A percentile compares a stretch with the other conserved stretches of the same genome.
phyloP scores from a whole-genome alignment of 345 rosid genomes.

The Citrus cavaleriei region DNA sequence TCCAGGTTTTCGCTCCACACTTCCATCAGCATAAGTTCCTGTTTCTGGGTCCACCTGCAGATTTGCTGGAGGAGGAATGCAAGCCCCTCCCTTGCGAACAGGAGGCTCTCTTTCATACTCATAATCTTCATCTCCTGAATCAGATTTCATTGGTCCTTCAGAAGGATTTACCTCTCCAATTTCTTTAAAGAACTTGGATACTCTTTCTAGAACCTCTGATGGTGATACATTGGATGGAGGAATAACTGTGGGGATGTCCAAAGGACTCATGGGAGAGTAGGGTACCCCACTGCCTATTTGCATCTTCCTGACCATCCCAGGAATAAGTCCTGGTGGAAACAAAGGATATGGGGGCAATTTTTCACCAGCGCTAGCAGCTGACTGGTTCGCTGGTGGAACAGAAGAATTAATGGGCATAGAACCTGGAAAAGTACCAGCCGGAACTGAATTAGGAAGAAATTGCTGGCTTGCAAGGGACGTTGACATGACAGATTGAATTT shows the following conservation, averaged over 20 bases:
- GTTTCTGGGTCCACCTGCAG: slow-evolving; percentile 89
- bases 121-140: slow-evolving; percentile 57
- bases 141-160: slow-evolving; percentile 68
- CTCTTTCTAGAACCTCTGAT: slow-evolving; percentile 73
- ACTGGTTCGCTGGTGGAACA: slow-evolving; percentile 43
- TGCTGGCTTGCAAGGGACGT: slow-evolving; percentile 52
- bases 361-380: slow-evolving; percentile 50
- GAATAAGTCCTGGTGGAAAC: slow-evolving; percentile 97
- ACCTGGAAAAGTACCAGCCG: slow-evolving; percentile 56
- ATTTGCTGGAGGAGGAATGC: slow-evolving; percentile 92
- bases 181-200: slow-evolving; percentile 86
- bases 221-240: slow-evolving; percentile 84
- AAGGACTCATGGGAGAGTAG: slow-evolving; percentile 87
- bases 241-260: slow-evolving; percentile 89
- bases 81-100: slow-evolving; percentile 76
- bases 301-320: slow-evolving; percentile 99
- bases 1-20: slow-evolving; percentile 64
- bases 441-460: slow-evolving; percentile 55
- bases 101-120: slow-evolving; percentile 66
- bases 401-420: slow-evolving; percentile 59
- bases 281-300: slow-evolving; percentile 99
- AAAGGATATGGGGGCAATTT: slow-evolving; percentile 87
- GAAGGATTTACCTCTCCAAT: slow-evolving; percentile 90
- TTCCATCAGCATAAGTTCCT: slow-evolving; percentile 80
- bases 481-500: slow-evolving; percentile 29